Base-by-base conservation (phyloP, 1,284 basidiomycete species). In the Ceratobasidium sp. region DNA sequence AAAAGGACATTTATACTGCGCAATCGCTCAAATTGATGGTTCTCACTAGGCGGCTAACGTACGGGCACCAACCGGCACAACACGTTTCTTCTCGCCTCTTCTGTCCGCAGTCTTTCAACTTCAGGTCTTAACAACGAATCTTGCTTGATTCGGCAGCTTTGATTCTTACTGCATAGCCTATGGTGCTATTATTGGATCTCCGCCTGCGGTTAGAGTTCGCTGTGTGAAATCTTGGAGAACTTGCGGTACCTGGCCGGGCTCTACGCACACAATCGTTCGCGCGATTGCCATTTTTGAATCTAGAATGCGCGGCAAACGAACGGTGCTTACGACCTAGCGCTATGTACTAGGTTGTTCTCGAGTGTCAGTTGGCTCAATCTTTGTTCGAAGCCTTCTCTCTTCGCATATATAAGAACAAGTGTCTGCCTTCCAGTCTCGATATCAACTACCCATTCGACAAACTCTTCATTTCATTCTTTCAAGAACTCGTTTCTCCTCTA, bases 11-110 rank as follows among this genome's bases (percentile, higher is more conserved):
- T 33, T 17, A 33, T 67, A 52, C 48, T 67, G 65, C 44, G 65
- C 65, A 46, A 67, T 20, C 46, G 33, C 33, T 33, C 62, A 52
- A 52, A 67, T 50, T 15, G 20, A 33, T 15, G 12, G 9, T 10
- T 12, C n/a, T 9, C 48, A 33, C 26, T 46, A 20, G 33, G 52
- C 46, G 26, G 52, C 33, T 28, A 13, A 17, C 15, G 23, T 7
- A 28, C 13, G 17, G n/a, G 12, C 15, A 26, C 23, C 65, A 23
- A n/a, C 33, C 28, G 33, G 44, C 69, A 56, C 69, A 61, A 56
- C 69, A 48, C 69, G 57, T 71, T 71, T 28, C 57, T 71, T 71
- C 69, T 57, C 26, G 42, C 7, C n/a, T 61, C 54, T 57, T 57
- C 42, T 59, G 38, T 59, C 69, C 69, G 69, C 69, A 71, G 69